A percentile compares a stretch with the other conserved stretches of the same genome.
Conservation (phyloP, 352 stramenopile species). For the Pythium aquatile region DNA sequence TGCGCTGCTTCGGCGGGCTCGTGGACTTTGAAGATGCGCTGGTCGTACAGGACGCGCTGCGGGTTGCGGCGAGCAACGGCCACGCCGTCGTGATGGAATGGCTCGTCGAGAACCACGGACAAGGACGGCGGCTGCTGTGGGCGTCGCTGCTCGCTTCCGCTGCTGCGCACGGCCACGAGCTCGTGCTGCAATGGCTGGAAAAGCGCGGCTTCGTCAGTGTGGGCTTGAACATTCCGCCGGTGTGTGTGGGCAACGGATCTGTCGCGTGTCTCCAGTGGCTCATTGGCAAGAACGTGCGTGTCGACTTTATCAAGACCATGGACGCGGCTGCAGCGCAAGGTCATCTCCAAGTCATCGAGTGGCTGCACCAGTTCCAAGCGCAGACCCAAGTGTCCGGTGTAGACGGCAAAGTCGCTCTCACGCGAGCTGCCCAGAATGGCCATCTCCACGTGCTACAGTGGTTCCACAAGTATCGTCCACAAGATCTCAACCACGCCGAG, state of each 20-base stretch:
- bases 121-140: not conserved
- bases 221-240: not conserved
- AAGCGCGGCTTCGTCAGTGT: not conserved
- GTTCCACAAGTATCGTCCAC: slow-evolving; percentile 9
- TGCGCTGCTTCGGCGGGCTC: slow-evolving; percentile 1
- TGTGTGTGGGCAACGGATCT: not conserved
- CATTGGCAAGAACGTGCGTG: not conserved
- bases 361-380: slow-evolving; percentile 4
- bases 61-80: not conserved
- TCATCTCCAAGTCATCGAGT: slow-evolving; percentile 13
- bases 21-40: slow-evolving; percentile 12
- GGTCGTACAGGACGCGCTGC: slow-evolving; percentile 10
- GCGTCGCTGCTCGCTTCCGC: not conserved
- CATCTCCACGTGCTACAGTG: slow-evolving; percentile 21
- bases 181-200: slow-evolving; percentile 13
- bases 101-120: not conserved
- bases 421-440: not conserved
- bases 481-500: slow-evolving; percentile 8
- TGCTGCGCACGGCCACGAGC: not conserved
- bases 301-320: slow-evolving; percentile 1
- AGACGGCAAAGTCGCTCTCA: not conserved
- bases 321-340: slow-evolving; percentile 6
- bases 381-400: not conserved
- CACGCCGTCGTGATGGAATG: slow-evolving; percentile 13
- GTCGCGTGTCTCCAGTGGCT: slow-evolving; percentile 12